Base-by-base conservation (phyloP, 257 asterid species). In the Solanum sitiens region DNA sequence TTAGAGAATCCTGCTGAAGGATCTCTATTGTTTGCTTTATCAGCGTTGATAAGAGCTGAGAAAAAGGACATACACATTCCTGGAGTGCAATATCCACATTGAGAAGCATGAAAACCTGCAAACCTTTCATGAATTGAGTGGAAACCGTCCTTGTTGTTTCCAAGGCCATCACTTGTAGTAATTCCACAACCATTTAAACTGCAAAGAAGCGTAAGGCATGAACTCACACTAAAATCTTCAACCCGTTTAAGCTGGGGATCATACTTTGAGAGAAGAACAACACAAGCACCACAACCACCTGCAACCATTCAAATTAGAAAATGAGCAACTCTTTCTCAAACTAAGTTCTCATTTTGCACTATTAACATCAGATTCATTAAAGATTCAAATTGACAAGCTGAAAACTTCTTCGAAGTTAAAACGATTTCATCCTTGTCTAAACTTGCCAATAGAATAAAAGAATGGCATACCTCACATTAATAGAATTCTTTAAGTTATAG, bases 201-300 rank as follows among this genome's bases (percentile, higher is more conserved):
- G 92, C 95, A 92, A n/a, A 95, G 92, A 86, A 95, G 96, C 1
- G 95, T 93, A 10, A 95, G 96, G 59, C 98, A 95, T 71, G 98
- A 94, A 90, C 93, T 94, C 83, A 93, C 91, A 3, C 89, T 77
- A 87, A 84, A 91, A 86, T 80, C 90, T 63, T 95, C 98, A 35
- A 90, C 89, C 59, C 75, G 90, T 72, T 92, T 74, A 72, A 84
- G 90, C 37, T 50, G 47, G 5, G 94, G 87, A 83, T 94, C 89
- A 63, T 92, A 91, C 89, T 92, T 94, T 15, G 98, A 94, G 83
- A 95, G 93, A 87, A 94, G 89, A 72, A 95, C 95, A 16, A 95
- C 94, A 63, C 98, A 95, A 44, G 98, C 95, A 15, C 98, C 98
- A 91, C 98, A 95, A 40, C 98, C 98, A 83, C 98, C 98, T 95